Conservation (phyloP, 2,329 filamentous ascomycete genomes). For the Talaromyces sp. region DNA sequence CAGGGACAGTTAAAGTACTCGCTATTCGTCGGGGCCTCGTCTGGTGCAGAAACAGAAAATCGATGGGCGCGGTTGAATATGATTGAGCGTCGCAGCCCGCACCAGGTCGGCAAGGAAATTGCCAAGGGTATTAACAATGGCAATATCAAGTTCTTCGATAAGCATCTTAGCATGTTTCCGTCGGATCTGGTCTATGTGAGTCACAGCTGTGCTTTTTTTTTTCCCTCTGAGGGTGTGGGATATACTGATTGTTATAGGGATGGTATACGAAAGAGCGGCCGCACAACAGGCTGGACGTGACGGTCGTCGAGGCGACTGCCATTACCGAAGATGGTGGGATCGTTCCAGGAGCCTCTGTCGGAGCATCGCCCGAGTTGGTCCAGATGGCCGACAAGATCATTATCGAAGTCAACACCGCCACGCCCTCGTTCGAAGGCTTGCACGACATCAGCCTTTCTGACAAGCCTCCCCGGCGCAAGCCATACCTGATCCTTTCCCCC, state of each 20-base stretch:
- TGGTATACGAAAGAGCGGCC: conserved; percentile 78
- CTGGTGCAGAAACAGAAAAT: conserved; percentile 84
- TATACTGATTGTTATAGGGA: conserved; percentile 42
- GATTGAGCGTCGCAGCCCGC: conserved; percentile 78
- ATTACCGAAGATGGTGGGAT: conserved; percentile 87
- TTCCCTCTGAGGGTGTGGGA: background rate
- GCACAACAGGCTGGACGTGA: conserved; percentile 70
- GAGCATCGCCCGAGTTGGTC: conserved; percentile 76
- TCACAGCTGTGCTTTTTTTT: background rate
- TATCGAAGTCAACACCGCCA: conserved; percentile 83
- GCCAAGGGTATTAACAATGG: conserved; percentile 86
- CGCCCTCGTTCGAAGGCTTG: conserved; percentile 77
- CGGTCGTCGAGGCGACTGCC: conserved; percentile 76
- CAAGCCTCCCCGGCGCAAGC: conserved; percentile 72
- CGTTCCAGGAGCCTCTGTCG: conserved; percentile 78
- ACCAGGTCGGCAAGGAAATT: conserved; percentile 87
- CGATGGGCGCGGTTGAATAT: conserved; percentile 84
- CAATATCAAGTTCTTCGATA: conserved; percentile 87
- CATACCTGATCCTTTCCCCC: conserved; percentile 76
- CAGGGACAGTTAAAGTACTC: conserved; percentile 81
- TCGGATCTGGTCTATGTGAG: conserved; percentile 72
- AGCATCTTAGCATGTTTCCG: conserved; percentile 90
- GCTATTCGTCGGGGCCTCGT: conserved; percentile 84
- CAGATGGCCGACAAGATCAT: conserved; percentile 92
- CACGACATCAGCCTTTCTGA: conserved; percentile 92